These are phyloP conservation scores for Nakaseomyces kungkrabaensis DNA, from an alignment of 1,139 yeast species.

Conservation along the genomic window DNA sequence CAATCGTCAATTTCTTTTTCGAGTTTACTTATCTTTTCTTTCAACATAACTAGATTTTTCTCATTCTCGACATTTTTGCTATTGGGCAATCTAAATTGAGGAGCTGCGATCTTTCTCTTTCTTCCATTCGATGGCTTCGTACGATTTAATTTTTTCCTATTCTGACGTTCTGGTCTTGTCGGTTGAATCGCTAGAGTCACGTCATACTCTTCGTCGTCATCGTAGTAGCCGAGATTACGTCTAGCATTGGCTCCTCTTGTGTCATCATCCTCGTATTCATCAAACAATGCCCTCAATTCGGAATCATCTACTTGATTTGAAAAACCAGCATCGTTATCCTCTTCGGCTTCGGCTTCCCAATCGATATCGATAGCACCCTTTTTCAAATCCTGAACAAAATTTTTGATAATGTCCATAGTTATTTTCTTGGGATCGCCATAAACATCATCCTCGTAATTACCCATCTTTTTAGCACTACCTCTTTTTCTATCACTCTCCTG, in stretches of 20 bases:
- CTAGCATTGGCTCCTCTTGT: conserved; percentile 21
- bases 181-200: conserved; percentile 4
- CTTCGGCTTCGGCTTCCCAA: conserved; percentile 23
- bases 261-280: conserved; percentile 14
- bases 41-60: conserved; percentile 18
- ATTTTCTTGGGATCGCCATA: conserved; percentile 16
- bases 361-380: conserved; percentile 21
- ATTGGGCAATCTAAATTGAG: conserved; percentile 17
- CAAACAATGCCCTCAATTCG: conserved; percentile 9
- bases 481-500: conserved; percentile 2
- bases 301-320: conserved; percentile 5
- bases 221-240: conserved; percentile 14
- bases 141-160: background rate
- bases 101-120: background rate
- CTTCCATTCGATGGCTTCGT: background rate
- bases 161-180: conserved; percentile 2
- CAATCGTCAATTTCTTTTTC: conserved; percentile 22
- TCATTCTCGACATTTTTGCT: conserved; percentile 26
- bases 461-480: conserved; percentile 1
- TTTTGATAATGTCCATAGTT: conserved; percentile 1
- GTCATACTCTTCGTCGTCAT: conserved; percentile 6
- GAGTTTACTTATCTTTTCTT: conserved; percentile 17
- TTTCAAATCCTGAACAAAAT: conserved; percentile 15
- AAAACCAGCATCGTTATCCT: conserved; percentile 7
- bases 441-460: conserved; percentile 1